These are phyloP conservation scores for Harringtonia aguacate DNA, from an alignment of 2,329 filamentous ascomycete genomes.

Conservation along the genomic window DNA sequence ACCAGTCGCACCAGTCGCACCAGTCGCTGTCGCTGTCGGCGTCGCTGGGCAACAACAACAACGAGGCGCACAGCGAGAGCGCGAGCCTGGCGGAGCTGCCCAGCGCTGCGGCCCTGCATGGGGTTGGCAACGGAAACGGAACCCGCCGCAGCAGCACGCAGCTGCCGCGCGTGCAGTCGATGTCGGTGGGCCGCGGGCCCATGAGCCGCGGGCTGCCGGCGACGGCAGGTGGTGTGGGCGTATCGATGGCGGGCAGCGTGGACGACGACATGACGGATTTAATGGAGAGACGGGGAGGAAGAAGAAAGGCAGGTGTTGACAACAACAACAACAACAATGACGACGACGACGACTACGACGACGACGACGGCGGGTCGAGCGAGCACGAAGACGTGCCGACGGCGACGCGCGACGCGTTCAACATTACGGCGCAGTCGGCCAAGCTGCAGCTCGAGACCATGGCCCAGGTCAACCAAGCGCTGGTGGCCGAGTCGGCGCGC, in stretches of 20 bases:
- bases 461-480: slow-evolving; percentile 70
- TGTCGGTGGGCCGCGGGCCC: slow-evolving; percentile 19
- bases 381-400: slow-evolving; percentile 52
- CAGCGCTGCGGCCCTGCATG: too few relatives aligned
- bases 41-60: slow-evolving; percentile 27
- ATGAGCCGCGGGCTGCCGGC: slow-evolving; percentile 18
- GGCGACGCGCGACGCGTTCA: slow-evolving; percentile 83
- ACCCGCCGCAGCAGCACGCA: slow-evolving; percentile 31
- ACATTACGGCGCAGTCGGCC: slow-evolving; percentile 92
- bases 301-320: background rate
- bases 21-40: slow-evolving; percentile 35
- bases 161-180: slow-evolving; percentile 28
- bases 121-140: background rate
- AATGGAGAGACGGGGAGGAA: background rate
- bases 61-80: slow-evolving; percentile 38
- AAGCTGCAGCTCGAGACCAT: slow-evolving; percentile 88
- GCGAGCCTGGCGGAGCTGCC: slow-evolving; percentile 42
- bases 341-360: slow-evolving; percentile 55
- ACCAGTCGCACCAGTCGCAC: background rate
- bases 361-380: slow-evolving; percentile 71
- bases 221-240: slow-evolving; percentile 24
- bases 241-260: slow-evolving; percentile 36
- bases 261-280: slow-evolving; percentile 35
- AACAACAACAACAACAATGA: slow-evolving; percentile 21
- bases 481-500: slow-evolving; percentile 59